Conservation (phyloP, 139 green algal genomes). For the Picochlorum sp. region DNA sequence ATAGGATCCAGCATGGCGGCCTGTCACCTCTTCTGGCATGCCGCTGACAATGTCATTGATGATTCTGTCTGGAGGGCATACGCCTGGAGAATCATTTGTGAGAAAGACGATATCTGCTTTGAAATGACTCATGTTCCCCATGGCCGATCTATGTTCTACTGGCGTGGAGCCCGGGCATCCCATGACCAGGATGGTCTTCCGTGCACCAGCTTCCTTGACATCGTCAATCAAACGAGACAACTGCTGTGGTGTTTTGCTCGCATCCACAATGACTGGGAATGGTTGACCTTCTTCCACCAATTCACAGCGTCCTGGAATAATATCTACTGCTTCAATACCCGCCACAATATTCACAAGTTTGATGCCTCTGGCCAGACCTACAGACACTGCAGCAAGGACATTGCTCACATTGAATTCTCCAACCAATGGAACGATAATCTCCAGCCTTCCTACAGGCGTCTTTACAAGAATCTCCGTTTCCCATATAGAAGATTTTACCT, state of each 20-base stretch:
- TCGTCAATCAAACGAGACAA: conserved; percentile 56
- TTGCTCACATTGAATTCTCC: conserved; percentile 84
- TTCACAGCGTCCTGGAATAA: conserved; percentile 62
- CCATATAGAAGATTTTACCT: conserved; percentile 55
- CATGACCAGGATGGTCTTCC: conserved; percentile 78
- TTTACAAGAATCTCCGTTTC: conserved; percentile 57
- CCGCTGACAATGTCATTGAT: conserved; percentile 68
- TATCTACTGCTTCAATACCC: conserved; percentile 65
- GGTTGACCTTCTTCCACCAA: conserved; percentile 82
- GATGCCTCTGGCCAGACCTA: conserved; percentile 66
- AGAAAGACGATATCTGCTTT: conserved; percentile 85
- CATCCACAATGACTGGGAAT: conserved; percentile 90
- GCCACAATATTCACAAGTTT: conserved; percentile 57
- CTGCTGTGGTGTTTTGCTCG: conserved; percentile 70
- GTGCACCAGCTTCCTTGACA: conserved; percentile 37
- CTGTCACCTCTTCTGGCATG: conserved; percentile 57
- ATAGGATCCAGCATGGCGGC: conserved; percentile 3
- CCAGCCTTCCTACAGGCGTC: conserved; percentile 35
- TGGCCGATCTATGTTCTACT: conserved; percentile 23
- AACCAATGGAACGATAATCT: conserved; percentile 73
- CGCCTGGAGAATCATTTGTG: conserved; percentile 82
- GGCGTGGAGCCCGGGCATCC: conserved; percentile 67
- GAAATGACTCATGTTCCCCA: conserved; percentile 65
- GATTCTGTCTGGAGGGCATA: conserved; percentile 54
- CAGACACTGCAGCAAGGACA: conserved; percentile 82